Conservation (phyloP, 106 monocot genomes). For the Triglochin maritima region DNA sequence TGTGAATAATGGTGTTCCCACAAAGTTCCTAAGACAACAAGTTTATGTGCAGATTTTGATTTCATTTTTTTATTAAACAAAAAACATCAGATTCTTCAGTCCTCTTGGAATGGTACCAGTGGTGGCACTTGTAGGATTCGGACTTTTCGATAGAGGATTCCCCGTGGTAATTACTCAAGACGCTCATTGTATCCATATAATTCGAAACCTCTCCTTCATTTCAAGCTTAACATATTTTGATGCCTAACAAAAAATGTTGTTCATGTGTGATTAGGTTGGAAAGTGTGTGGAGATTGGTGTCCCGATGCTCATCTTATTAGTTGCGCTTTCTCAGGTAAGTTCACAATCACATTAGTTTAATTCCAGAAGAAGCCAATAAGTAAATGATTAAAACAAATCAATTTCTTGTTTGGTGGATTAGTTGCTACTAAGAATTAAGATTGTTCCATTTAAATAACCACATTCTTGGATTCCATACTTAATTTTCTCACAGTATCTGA, state of each 20-base stretch:
- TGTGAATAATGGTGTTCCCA: no score
- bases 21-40: no score
- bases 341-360: background rate
- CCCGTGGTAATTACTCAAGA: constrained; percentile 50
- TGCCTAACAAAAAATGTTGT: background rate
- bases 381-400: no score
- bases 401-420: no score
- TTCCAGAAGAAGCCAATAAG: background rate
- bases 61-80: background rate
- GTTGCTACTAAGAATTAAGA: background rate
- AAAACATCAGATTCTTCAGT: constrained; percentile 37
- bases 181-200: background rate
- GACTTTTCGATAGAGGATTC: constrained; percentile 92
- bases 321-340: constrained; percentile 75
- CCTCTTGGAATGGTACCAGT: constrained; percentile 91
- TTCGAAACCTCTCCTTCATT: background rate
- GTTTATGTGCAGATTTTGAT: background rate
- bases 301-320: constrained; percentile 81
- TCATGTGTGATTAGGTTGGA: constrained; percentile 47
- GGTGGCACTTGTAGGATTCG: constrained; percentile 81
- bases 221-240: no score
- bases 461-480: background rate
- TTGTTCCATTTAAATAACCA: background rate
- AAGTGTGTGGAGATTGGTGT: constrained; percentile 92
- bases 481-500: constrained; percentile 52